Conservation (phyloP, 768 basidiomycete species). For the Lentinula sp. region DNA sequence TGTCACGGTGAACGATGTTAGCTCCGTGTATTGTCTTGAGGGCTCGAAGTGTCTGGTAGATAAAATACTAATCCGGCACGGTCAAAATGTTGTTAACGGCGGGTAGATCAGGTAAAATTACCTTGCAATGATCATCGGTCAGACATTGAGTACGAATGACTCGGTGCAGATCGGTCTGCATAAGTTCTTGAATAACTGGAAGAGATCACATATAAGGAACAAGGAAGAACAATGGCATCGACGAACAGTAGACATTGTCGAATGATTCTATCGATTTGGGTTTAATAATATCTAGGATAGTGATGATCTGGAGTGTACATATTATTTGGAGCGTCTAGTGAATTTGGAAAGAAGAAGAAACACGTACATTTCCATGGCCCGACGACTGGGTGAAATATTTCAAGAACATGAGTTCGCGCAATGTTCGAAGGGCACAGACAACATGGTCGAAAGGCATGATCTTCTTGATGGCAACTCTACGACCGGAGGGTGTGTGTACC, state of each 20-base stretch:
- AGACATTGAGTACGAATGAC: constrained; percentile 94
- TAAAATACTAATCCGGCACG: constrained; percentile 72
- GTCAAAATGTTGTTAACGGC: neutral
- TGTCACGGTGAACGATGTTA: constrained; percentile 92
- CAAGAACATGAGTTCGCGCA: constrained; percentile 81
- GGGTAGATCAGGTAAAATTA: neutral
- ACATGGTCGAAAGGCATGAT: constrained; percentile 94
- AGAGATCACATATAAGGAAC: too few relatives aligned
- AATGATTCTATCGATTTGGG: constrained; percentile 76
- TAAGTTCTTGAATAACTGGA: neutral
- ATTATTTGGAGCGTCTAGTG: constrained; percentile 3
- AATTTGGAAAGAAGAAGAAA: constrained; percentile 14
- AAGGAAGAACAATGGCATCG: neutral
- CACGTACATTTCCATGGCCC: constrained; percentile 74
- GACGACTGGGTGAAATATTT: constrained; percentile 78
- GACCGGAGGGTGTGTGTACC: constrained; percentile 76
- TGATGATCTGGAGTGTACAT: constrained; percentile 58
- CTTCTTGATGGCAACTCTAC: constrained; percentile 96
- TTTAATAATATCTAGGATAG: constrained; percentile 84
- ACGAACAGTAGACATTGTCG: constrained; percentile 77
- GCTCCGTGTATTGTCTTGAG: constrained; percentile 96
- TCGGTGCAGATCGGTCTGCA: constrained; percentile 73
- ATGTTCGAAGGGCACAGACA: constrained; percentile 86
- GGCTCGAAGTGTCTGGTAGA: constrained; percentile 91
- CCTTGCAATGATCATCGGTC: constrained; percentile 72